Evolutionary conservation across 805 yeast species (phyloP).

Genomic region (Saturnispora kantuleensis): DNA sequence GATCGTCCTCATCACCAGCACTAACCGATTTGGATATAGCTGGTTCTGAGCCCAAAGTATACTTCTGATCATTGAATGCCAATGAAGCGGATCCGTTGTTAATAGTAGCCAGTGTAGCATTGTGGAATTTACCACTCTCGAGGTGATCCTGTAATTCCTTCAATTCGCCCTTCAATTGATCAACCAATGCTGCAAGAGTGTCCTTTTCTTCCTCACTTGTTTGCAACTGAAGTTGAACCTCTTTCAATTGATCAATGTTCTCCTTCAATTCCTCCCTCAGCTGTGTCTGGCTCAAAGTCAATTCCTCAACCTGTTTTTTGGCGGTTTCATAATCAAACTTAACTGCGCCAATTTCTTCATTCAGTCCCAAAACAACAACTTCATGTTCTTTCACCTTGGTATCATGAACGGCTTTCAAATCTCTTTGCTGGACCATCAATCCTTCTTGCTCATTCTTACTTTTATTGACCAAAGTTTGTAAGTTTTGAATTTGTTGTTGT

Average conservation of each 20-base stretch:
- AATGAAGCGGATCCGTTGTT: slow-evolving; percentile 11
- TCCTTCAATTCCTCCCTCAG: slow-evolving; percentile 54
- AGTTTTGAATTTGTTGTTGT: slow-evolving; percentile 46
- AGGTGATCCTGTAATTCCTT: slow-evolving; percentile 25
- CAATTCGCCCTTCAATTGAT: slow-evolving; percentile 37
- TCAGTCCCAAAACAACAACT: slow-evolving; percentile 38
- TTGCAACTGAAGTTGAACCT: slow-evolving; percentile 47
- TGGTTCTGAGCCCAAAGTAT: too few species aligned
- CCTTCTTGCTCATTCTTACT: slow-evolving; percentile 43
- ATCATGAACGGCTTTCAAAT: slow-evolving; percentile 38
- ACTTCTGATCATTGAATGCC: slow-evolving; percentile 10
- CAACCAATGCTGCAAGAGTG: slow-evolving; percentile 54
- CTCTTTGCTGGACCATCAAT: slow-evolving; percentile 46
- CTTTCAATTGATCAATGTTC: slow-evolving; percentile 51
- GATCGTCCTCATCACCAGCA: slow-evolving; percentile 28
- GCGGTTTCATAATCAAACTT: slow-evolving; percentile 50
- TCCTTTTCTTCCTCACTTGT: slow-evolving; percentile 56
- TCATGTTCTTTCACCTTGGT: slow-evolving; percentile 38
- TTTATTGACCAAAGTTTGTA: slow-evolving; percentile 44
- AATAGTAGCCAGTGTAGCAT: slow-evolving; percentile 9
- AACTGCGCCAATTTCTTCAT: slow-evolving; percentile 44
- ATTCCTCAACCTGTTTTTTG: slow-evolving; percentile 46
- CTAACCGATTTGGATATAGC: neutral
- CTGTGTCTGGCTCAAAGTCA: slow-evolving; percentile 50
- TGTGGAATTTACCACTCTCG: slow-evolving; percentile 13